A percentile compares a stretch with the other conserved stretches of the same genome.
Evolutionary conservation across 1,139 yeast genomes (phyloP).

Genomic region (Magnusiomyces tetraspermus): DNA sequence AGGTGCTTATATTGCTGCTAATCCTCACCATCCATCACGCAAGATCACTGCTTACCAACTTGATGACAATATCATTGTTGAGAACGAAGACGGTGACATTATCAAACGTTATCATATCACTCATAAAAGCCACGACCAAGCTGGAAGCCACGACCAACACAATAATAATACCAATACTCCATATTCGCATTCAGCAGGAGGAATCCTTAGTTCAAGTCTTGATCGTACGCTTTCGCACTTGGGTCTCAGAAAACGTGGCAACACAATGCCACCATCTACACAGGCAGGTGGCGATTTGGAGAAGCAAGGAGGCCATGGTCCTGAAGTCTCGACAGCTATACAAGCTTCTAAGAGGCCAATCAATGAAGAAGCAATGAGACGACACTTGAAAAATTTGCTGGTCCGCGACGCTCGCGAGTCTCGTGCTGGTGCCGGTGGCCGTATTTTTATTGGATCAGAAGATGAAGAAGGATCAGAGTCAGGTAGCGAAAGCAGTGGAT

Average conservation of each 20-base stretch:
- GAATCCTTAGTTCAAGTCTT: too few relatives aligned
- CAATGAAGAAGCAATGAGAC: slow-evolving; percentile 6
- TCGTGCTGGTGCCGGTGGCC: slow-evolving; percentile 1
- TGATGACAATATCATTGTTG: slow-evolving; percentile 71
- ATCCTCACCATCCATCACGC: slow-evolving; percentile 4
- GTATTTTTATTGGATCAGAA: background rate
- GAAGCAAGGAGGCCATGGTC: background rate
- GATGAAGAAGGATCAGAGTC: too few relatives aligned
- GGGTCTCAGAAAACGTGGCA: slow-evolving; percentile 17
- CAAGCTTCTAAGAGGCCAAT: background rate
- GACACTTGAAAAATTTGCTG: slow-evolving; percentile 4
- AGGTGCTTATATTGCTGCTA: background rate
- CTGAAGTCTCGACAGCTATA: background rate
- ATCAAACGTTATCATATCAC: slow-evolving; percentile 76
- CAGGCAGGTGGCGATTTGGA: slow-evolving; percentile 1
- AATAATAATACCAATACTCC: too few relatives aligned
- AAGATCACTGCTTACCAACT: slow-evolving; percentile 49
- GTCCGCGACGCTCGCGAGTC: background rate
- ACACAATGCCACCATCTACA: too few relatives aligned
- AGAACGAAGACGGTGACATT: slow-evolving; percentile 87
- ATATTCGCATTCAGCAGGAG: background rate
- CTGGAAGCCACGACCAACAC: too few relatives aligned
- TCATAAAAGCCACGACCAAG: too few relatives aligned
- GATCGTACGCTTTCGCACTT: slow-evolving; percentile 24
- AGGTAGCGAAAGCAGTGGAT: slow-evolving; percentile 6